Base-by-base conservation (phyloP, 179 eudicot species). In the Carnegiea gigantea region DNA sequence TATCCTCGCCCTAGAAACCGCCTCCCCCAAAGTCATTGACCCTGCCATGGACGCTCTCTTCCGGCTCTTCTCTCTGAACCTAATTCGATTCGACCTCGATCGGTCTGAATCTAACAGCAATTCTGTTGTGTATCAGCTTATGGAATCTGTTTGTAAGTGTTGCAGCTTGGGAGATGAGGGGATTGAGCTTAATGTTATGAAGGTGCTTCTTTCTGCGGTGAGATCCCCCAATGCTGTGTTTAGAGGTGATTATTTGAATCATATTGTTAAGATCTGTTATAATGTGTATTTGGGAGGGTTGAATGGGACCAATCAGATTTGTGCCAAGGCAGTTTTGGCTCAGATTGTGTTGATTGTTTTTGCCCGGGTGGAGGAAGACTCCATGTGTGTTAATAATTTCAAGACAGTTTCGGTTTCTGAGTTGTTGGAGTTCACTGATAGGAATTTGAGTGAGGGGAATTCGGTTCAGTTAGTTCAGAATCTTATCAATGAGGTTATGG, bases 221-320 rank as follows among this genome's bases (percentile, higher is more conserved):
- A 75, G 97, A 72, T 92, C 99, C 17, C 88, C 92, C 4, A 85
- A 38, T 28, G 81, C 89, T 26, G 64, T 79, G 77, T 91, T 95
- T 65, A 77, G 91, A 33, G 99, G 96, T 0, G 99, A 94, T 77
- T 92, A 92, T 78, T 83, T 94, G 26, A 83, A 89, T 51, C 88
- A 91, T 74, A 86, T 92, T 83, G 97, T 94, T 0, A 87, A 92
- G 86, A 90, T 91, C 57, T 95, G 99, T 83, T 95, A 95, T 74
- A 94, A 95, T 84, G 89, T 95, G 8, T 95, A 95, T 83, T 81
- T 95, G 3, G 95, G 98, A 5, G 98, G 98, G 8, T 77, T 81
- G 62, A 92, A 79, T 87, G 99, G 99, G 78, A 95, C 99, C 21
- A 95, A 92, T 85, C 99, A 94, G 90, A 95, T 95, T 84, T 95